A percentile compares a stretch with the other conserved stretches of the same genome.
Evolutionary conservation across 2,329 filamentous ascomycete genomes (phyloP).

Genomic region (Calonectria crousiana): DNA sequence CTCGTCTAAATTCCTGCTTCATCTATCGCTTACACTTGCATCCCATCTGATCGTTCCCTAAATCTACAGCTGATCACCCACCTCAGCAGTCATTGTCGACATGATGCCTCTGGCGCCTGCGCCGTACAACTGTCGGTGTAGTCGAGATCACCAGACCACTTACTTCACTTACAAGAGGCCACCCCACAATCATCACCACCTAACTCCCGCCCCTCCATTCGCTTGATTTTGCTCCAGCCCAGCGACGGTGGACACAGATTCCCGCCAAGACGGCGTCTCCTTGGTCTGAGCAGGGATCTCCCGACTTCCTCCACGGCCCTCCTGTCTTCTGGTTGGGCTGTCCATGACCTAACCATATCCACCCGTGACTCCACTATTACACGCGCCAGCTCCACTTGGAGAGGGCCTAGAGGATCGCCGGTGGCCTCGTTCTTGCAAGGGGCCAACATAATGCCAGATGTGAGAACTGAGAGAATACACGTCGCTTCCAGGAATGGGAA

Average conservation of each 20-base stretch:
- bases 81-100: not conserved
- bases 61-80: not conserved
- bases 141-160: constrained; percentile 14
- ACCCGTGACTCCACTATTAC: not conserved
- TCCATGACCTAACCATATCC: constrained; percentile 23
- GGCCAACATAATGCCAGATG: constrained; percentile 6
- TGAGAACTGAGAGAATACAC: constrained; percentile 24
- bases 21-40: constrained; percentile 6
- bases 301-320: not conserved
- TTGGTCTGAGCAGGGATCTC: not conserved
- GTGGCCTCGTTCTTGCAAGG: constrained; percentile 7
- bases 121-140: constrained; percentile 18
- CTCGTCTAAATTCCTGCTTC: constrained; percentile 12
- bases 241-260: not conserved
- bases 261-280: constrained; percentile 16
- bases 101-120: not conserved
- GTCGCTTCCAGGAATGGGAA: constrained; percentile 1
- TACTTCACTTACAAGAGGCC: constrained; percentile 1
- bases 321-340: not conserved
- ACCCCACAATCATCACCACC: constrained; percentile 22
- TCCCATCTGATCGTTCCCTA: not conserved
- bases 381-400: constrained; percentile 6
- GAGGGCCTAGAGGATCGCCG: constrained; percentile 14
- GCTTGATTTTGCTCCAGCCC: not conserved
- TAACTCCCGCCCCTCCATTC: constrained; percentile 17